phyloP scores from a whole-genome alignment of 306 rosid species.

The Crataegus laevigata region DNA sequence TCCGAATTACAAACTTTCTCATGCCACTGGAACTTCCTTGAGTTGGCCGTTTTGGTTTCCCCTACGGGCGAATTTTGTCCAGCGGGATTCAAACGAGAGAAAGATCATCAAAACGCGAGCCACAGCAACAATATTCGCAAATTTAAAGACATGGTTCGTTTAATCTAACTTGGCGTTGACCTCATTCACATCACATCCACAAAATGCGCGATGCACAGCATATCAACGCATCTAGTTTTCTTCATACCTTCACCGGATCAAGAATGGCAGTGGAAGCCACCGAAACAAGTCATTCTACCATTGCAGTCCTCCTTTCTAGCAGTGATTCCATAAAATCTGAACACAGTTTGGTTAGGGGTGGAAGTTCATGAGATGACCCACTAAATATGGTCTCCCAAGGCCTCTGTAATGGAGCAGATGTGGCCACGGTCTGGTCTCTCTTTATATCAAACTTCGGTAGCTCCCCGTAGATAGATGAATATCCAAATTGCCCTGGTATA shows the following conservation, averaged over 20 bases:
- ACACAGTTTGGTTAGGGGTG: slow-evolving; percentile 80
- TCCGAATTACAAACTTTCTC: slow-evolving; percentile 6
- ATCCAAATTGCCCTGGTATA: slow-evolving; percentile 62
- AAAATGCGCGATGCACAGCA: background rate
- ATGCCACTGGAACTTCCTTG: background rate
- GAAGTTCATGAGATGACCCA: slow-evolving; percentile 71
- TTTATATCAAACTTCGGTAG: slow-evolving; percentile 49
- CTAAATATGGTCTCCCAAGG: slow-evolving; percentile 86
- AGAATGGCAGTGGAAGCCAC: background rate
- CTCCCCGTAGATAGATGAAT: slow-evolving; percentile 67
- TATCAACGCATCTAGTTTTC: background rate
- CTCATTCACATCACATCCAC: background rate
- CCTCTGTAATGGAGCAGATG: slow-evolving; percentile 58
- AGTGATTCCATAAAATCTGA: slow-evolving; percentile 68
- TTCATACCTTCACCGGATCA: background rate
- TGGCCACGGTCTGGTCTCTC: slow-evolving; percentile 28
- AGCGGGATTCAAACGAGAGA: background rate
- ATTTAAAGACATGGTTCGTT: background rate
- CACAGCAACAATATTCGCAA: background rate
- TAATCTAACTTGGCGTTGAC: background rate
- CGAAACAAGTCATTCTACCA: slow-evolving; percentile 32
- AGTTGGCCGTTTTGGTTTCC: background rate
- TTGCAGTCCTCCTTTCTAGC: slow-evolving; percentile 47
- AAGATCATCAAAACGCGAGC: background rate
- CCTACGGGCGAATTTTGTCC: background rate